Evolutionary conservation across 352 stramenopile species (phyloP).

Genomic region (Plasmopara viticola): DNA sequence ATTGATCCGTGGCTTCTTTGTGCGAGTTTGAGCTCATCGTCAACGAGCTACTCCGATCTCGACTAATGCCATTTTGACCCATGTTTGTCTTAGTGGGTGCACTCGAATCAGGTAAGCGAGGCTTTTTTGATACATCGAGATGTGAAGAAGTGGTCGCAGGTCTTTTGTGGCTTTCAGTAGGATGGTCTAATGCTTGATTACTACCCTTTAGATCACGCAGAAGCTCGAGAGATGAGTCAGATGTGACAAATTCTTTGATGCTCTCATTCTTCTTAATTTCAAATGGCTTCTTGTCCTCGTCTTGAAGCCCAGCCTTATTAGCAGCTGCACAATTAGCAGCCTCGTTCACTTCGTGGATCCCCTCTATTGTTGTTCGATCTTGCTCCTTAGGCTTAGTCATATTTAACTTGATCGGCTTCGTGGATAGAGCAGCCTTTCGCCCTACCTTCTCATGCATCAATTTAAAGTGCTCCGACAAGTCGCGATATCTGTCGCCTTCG

Average conservation of each 20-base stretch:
- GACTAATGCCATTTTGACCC: slow-evolving; percentile 21
- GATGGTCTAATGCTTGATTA: slow-evolving; percentile 4
- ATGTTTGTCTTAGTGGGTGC: slow-evolving; percentile 10
- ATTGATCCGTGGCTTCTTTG: slow-evolving; percentile 3
- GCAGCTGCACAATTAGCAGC: neutral
- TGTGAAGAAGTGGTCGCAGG: neutral
- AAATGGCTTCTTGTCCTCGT: slow-evolving; percentile 2
- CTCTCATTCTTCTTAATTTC: slow-evolving; percentile 3
- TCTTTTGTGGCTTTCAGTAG: slow-evolving; percentile 20
- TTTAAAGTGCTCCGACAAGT: slow-evolving; percentile 49
- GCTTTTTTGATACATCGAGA: slow-evolving; percentile 14
- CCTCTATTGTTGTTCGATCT: slow-evolving; percentile 1
- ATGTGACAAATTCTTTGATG: slow-evolving; percentile 1
- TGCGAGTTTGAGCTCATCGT: neutral
- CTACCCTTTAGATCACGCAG: slow-evolving; percentile 4
- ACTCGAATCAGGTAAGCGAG: slow-evolving; percentile 8
- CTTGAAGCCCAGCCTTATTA: slow-evolving; percentile 1
- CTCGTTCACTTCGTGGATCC: slow-evolving; percentile 2
- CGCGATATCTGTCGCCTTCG: slow-evolving; percentile 31
- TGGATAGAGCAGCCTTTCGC: slow-evolving; percentile 24
- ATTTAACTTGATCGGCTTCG: slow-evolving; percentile 11
- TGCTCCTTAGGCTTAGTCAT: slow-evolving; percentile 6
- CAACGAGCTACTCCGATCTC: slow-evolving; percentile 14
- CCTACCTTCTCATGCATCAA: slow-evolving; percentile 65
- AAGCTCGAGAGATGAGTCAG: slow-evolving; percentile 4